Percentiles rank a stretch among this genome's conserved stretches.
phyloP scores from a whole-genome alignment of 140 eudicot species.

The Ambrosia hybrid region DNA sequence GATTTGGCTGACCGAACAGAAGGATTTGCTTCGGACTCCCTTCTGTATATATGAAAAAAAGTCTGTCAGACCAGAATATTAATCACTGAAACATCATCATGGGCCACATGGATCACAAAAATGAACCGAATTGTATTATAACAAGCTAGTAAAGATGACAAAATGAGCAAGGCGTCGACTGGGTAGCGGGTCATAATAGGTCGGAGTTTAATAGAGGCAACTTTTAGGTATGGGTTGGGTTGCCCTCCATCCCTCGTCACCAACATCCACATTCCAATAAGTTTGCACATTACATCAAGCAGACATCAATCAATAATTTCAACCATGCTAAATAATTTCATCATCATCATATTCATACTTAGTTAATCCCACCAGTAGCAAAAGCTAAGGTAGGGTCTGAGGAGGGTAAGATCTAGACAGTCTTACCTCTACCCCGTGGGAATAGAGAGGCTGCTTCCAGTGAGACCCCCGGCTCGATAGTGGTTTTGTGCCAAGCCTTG shows the following conservation, averaged over 20 bases:
- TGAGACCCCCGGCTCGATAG: too few species aligned
- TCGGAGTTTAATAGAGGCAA: background rate
- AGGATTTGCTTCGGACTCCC: conserved; percentile 24
- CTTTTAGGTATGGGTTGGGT: background rate
- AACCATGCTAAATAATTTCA: background rate
- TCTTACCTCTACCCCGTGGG: too few species aligned
- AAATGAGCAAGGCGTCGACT: background rate
- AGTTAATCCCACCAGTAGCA: too few species aligned
- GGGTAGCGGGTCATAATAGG: background rate
- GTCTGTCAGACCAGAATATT: background rate
- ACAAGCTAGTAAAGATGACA: background rate
- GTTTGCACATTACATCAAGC: too few species aligned
- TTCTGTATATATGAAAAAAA: conserved; percentile 27
- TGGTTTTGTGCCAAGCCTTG: too few species aligned
- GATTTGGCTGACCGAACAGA: conserved; percentile 41
- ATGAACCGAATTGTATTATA: background rate
- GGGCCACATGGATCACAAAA: background rate
- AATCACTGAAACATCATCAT: background rate
- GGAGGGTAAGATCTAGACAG: too few species aligned
- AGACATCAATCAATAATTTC: background rate
- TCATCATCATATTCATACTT: too few species aligned
- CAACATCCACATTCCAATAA: too few species aligned
- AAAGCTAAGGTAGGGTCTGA: too few species aligned
- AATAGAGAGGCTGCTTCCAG: too few species aligned
- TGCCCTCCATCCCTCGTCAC: background rate